Evolutionary conservation across 495 filamentous ascomycete species (phyloP).

Genomic region (Platismatia glauca): DNA sequence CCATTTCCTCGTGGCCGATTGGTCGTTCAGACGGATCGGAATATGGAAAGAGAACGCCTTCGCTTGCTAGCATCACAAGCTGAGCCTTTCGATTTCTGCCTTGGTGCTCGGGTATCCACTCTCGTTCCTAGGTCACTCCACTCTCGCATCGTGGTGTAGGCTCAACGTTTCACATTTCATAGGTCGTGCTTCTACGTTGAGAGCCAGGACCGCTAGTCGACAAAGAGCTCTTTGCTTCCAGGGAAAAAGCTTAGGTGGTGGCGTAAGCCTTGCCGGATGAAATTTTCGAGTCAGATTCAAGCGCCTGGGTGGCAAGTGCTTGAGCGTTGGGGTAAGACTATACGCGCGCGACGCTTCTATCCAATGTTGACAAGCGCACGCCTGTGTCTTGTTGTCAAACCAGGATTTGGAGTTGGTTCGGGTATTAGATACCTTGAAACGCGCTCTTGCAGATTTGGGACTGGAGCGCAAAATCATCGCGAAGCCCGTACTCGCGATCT

Average conservation of each 20-base stretch:
- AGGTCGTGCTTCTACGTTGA: neutral
- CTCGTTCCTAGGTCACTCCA: neutral
- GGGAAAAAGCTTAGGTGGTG: constrained; percentile 14
- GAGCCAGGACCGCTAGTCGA: neutral
- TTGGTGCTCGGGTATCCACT: neutral
- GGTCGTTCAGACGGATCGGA: neutral
- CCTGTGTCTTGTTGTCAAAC: neutral
- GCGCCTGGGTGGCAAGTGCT: neutral
- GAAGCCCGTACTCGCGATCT: neutral
- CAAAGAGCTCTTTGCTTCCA: neutral
- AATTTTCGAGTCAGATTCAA: neutral
- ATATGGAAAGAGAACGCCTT: neutral
- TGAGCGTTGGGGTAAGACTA: neutral
- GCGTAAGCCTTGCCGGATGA: constrained; percentile 3
- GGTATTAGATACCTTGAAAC: neutral
- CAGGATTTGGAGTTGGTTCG: neutral
- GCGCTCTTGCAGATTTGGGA: neutral
- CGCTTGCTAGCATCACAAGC: neutral
- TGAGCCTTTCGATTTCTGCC: neutral
- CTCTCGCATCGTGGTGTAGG: neutral
- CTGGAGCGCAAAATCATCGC: constrained; percentile 1
- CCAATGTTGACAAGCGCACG: neutral
- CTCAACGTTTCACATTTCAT: neutral
- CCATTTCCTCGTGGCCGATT: neutral
- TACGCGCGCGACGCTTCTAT: neutral